Evolutionary conservation across 2,329 filamentous ascomycete species (phyloP).

Genomic region (Grosmannia clavigera): DNA sequence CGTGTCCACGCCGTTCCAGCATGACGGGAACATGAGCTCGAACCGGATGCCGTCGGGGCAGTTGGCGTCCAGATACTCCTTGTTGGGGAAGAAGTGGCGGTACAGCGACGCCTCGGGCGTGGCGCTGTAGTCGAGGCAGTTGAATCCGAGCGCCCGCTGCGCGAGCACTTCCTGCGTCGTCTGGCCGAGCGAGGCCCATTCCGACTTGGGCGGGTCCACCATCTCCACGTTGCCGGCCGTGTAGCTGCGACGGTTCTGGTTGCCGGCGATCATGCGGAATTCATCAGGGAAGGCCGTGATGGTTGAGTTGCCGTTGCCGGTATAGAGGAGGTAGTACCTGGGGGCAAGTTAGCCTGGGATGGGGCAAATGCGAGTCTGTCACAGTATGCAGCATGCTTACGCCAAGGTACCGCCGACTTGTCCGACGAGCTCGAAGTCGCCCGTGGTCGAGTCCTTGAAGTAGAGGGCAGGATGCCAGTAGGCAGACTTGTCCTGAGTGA

Average conservation of each 20-base stretch:
- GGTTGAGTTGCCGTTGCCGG: conserved; percentile 33
- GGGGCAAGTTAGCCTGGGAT: background rate
- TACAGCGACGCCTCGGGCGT: conserved; percentile 60
- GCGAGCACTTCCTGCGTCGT: conserved; percentile 55
- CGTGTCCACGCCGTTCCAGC: conserved; percentile 64
- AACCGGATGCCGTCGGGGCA: conserved; percentile 73
- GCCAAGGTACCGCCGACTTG: conserved; percentile 76
- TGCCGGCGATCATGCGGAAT: conserved; percentile 75
- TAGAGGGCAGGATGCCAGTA: conserved; percentile 78
- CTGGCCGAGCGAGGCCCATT: conserved; percentile 52
- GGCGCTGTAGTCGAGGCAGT: conserved; percentile 73
- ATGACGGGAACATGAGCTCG: conserved; percentile 80
- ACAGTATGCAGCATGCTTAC: conserved; percentile 37
- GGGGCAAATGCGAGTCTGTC: too few species aligned
- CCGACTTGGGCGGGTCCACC: conserved; percentile 52
- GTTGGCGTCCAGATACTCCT: conserved; percentile 65
- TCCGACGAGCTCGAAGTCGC: conserved; percentile 53
- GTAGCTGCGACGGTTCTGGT: conserved; percentile 56
- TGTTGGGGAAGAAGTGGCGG: conserved; percentile 72
- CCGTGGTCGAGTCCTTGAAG: conserved; percentile 55
- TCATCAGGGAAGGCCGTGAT: conserved; percentile 62
- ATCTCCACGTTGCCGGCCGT: conserved; percentile 54
- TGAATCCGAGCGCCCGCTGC: conserved; percentile 84
- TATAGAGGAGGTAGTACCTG: conserved; percentile 74
- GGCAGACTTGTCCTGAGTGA: conserved; percentile 71